phyloP scores from a whole-genome alignment of 106 monocot species.

The Platanthera zijinensis region DNA sequence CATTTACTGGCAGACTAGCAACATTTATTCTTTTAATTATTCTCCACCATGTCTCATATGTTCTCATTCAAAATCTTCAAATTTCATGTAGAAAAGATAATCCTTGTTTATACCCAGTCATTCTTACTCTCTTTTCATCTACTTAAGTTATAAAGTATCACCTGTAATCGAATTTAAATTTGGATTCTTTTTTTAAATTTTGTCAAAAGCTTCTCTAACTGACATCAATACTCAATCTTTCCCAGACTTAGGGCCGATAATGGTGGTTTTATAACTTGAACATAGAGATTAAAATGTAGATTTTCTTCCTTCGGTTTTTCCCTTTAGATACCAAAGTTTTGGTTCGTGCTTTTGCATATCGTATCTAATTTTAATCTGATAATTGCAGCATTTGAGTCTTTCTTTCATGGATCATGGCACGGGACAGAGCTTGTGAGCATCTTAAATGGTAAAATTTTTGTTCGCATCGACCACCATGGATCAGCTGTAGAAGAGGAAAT shows the following conservation, averaged over 20 bases:
- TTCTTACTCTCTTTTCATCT: neutral
- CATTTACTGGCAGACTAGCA: neutral
- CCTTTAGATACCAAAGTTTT: neutral
- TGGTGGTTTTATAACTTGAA: neutral
- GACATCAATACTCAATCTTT: neutral
- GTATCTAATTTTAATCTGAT: neutral
- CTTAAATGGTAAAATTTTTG: conserved; percentile 28
- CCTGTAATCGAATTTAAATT: neutral
- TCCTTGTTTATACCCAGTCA: neutral
- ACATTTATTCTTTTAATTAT: neutral
- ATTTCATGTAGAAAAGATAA: neutral
- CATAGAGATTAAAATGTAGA: neutral
- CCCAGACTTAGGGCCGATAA: neutral
- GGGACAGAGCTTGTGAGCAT: conserved; percentile 32
- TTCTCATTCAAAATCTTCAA: neutral
- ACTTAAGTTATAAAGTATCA: neutral
- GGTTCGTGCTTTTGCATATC: neutral
- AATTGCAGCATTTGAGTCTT: conserved; percentile 58
- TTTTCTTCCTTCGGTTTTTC: neutral
- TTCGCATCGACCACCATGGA: conserved; percentile 13
- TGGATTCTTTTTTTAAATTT: neutral
- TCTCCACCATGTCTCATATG: neutral
- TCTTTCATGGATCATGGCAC: conserved; percentile 60
- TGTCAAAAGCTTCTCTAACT: neutral
- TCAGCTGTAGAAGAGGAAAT: conserved; percentile 21